A percentile compares a stretch with the other conserved stretches of the same genome.
Evolutionary conservation across 257 asterid genomes (phyloP).

Genomic region (Rauvolfia tetraphylla): DNA sequence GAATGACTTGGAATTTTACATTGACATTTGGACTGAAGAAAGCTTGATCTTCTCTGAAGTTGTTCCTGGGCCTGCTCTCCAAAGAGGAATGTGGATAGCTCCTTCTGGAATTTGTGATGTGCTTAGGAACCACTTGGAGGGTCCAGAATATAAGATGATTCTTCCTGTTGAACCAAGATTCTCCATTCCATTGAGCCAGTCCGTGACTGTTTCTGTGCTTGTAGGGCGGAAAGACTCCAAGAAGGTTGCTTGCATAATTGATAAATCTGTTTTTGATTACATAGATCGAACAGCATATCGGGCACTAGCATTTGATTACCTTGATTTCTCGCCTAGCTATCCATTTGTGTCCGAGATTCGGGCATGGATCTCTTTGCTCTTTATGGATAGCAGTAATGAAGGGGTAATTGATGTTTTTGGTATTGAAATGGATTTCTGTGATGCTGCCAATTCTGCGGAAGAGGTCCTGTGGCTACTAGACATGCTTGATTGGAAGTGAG

Average conservation of each 20-base stretch:
- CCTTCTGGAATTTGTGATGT: conserved; percentile 74
- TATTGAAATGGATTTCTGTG: conserved; percentile 89
- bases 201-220: conserved; percentile 75
- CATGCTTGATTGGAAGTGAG: conserved; percentile 97
- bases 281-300: conserved; percentile 85
- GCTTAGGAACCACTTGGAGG: conserved; percentile 66
- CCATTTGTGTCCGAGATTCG: conserved; percentile 85
- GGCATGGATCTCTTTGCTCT: conserved; percentile 98
- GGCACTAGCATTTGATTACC: conserved; percentile 87
- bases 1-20: conserved; percentile 79
- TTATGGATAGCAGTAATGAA: conserved; percentile 69
- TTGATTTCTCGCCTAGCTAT: conserved; percentile 78
- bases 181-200: conserved; percentile 67
- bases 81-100: conserved; percentile 56
- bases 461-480: conserved; percentile 92
- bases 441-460: conserved; percentile 73
- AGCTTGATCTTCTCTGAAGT: conserved; percentile 73
- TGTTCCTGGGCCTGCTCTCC: conserved; percentile 74
- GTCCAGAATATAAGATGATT: conserved; percentile 87
- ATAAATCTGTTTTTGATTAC: conserved; percentile 74
- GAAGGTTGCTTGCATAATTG: conserved; percentile 75
- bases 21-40: conserved; percentile 85
- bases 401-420: conserved; percentile 82
- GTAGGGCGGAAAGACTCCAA: conserved; percentile 68
- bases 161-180: conserved; percentile 76